A percentile compares a stretch with the other conserved stretches of the same genome.
These are phyloP conservation scores for Ceratocystis variospora DNA, from an alignment of 2,329 filamentous ascomycete species.

Conservation along the genomic window DNA sequence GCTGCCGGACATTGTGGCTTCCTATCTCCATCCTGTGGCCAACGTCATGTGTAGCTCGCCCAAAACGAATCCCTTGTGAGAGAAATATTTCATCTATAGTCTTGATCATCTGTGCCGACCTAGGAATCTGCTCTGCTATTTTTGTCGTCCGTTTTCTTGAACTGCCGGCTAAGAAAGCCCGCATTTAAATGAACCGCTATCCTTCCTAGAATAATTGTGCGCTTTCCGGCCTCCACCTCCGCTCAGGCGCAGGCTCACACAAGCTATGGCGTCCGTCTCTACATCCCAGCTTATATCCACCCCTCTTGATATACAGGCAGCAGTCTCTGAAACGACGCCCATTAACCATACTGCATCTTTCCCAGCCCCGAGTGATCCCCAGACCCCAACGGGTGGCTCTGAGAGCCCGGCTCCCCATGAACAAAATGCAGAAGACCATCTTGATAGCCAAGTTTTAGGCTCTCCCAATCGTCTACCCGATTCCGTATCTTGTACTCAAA, in stretches of 20 bases:
- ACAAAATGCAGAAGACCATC: not conserved
- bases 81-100: not conserved
- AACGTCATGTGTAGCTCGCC: slow-evolving; percentile 2
- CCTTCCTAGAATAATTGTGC: not conserved
- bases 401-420: not conserved
- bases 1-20: not conserved
- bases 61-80: not conserved
- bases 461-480: not conserved
- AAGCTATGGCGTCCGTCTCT: not conserved
- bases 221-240: not conserved
- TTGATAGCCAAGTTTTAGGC: not conserved
- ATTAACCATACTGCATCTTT: not conserved
- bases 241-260: not conserved
- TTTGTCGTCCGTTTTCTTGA: not conserved
- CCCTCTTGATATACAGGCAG: not conserved
- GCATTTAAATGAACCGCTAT: not conserved
- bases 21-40: not conserved
- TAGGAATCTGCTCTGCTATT: not conserved
- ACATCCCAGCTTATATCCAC: not conserved
- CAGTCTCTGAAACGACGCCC: not conserved
- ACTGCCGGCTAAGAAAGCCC: not conserved
- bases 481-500: not conserved
- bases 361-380: not conserved
- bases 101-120: not conserved
- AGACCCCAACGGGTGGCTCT: not conserved